Evolutionary conservation across 768 basidiomycete genomes (phyloP).

Genomic region (Suillus hirtellus): DNA sequence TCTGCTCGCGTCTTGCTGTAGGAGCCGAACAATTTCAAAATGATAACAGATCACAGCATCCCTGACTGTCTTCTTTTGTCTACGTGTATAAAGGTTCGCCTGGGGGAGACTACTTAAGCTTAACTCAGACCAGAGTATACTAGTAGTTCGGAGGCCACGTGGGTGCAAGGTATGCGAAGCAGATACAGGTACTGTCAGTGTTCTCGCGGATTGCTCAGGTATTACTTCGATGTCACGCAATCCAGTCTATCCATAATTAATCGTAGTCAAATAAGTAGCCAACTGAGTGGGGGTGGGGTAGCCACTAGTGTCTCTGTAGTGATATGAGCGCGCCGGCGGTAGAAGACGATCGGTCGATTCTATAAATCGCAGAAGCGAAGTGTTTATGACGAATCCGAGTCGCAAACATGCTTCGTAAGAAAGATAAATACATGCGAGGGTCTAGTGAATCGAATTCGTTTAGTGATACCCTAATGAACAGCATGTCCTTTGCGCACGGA

Average conservation of each 20-base stretch:
- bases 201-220: background rate
- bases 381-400: background rate
- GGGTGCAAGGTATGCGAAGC: background rate
- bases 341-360: background rate
- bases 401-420: background rate
- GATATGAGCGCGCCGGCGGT: background rate
- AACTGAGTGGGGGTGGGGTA: background rate
- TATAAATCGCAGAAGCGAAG: background rate
- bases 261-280: too few relatives aligned
- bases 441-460: background rate
- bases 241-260: background rate
- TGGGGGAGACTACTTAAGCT: too few relatives aligned
- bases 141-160: background rate
- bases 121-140: too few relatives aligned
- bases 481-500: constrained; percentile 7
- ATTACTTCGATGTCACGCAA: background rate
- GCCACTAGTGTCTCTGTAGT: background rate
- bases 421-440: background rate
- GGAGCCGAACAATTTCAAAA: too few relatives aligned
- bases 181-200: background rate
- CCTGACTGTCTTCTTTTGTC: background rate
- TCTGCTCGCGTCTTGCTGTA: too few relatives aligned
- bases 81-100: background rate
- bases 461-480: constrained; percentile 13
- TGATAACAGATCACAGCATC: too few relatives aligned